Conservation (phyloP, 805 yeast species). For the Wickerhamiella domercqiae region DNA sequence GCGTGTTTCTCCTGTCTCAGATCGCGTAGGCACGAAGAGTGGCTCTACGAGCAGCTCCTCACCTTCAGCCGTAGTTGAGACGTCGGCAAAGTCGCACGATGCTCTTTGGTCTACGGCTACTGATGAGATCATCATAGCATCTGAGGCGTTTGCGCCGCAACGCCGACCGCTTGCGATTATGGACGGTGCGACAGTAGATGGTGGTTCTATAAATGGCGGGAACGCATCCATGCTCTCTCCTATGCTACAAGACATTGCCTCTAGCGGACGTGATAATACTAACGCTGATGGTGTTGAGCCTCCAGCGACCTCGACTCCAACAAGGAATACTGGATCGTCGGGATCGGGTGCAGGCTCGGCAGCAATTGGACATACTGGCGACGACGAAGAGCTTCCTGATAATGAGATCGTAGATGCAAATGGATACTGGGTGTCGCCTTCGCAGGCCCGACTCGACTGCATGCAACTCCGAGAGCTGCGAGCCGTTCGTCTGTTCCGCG, state of each 20-base stretch:
- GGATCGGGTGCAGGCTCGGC: neutral
- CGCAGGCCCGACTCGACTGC: conserved; percentile 43
- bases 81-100: neutral
- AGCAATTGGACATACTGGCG: neutral
- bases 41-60: neutral
- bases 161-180: neutral
- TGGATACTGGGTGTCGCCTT: conserved; percentile 82
- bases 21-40: neutral
- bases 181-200: conserved; percentile 11
- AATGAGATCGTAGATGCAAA: conserved; percentile 40
- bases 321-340: neutral
- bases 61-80: neutral
- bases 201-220: neutral
- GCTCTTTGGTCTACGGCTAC: conserved; percentile 31
- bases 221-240: too few species aligned
- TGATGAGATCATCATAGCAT: conserved; percentile 52
- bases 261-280: too few species aligned
- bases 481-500: conserved; percentile 43
- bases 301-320: neutral
- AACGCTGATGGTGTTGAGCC: neutral
- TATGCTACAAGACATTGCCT: too few species aligned
- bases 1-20: conserved; percentile 19
- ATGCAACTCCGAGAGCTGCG: conserved; percentile 51
- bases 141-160: conserved; percentile 43
- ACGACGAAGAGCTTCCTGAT: conserved; percentile 18